phyloP scores from a whole-genome alignment of 2,329 filamentous ascomycete genomes.

The Fusarium verticillioides region DNA sequence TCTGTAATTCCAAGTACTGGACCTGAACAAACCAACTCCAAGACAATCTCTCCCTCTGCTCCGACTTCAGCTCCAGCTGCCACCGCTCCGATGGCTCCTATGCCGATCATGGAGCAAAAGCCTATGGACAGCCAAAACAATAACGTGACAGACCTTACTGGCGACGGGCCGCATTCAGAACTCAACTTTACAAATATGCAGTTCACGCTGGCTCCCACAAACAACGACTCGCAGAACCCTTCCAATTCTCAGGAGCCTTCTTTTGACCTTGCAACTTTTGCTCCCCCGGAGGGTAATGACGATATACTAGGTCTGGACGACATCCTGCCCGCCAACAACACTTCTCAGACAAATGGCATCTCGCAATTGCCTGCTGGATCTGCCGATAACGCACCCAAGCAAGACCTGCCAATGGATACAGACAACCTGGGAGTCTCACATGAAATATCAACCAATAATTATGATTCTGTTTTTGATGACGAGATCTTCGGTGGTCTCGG shows the following conservation, averaged over 20 bases:
- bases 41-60: conserved; percentile 39
- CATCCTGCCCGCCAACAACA: conserved; percentile 43
- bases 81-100: conserved; percentile 40
- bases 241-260: conserved; percentile 50
- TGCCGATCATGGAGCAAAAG: conserved; percentile 45
- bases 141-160: conserved; percentile 31
- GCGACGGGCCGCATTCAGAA: conserved; percentile 47
- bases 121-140: conserved; percentile 36
- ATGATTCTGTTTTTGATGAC: conserved; percentile 54
- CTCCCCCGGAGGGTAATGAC: conserved; percentile 47
- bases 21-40: conserved; percentile 37
- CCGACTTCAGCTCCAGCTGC: conserved; percentile 6
- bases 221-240: conserved; percentile 43
- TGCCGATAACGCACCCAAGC: conserved; percentile 18
- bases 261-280: conserved; percentile 60
- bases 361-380: conserved; percentile 18
- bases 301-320: conserved; percentile 47
- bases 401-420: conserved; percentile 11
- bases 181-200: conserved; percentile 68
- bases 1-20: conserved; percentile 18
- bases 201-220: conserved; percentile 62
- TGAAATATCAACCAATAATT: conserved; percentile 41
- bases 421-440: conserved; percentile 13
- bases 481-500: conserved; percentile 55
- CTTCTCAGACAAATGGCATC: conserved; percentile 25